These are phyloP conservation scores for Zygotorulaspora florentina DNA, from an alignment of 805 yeast species.

Conservation along the genomic window DNA sequence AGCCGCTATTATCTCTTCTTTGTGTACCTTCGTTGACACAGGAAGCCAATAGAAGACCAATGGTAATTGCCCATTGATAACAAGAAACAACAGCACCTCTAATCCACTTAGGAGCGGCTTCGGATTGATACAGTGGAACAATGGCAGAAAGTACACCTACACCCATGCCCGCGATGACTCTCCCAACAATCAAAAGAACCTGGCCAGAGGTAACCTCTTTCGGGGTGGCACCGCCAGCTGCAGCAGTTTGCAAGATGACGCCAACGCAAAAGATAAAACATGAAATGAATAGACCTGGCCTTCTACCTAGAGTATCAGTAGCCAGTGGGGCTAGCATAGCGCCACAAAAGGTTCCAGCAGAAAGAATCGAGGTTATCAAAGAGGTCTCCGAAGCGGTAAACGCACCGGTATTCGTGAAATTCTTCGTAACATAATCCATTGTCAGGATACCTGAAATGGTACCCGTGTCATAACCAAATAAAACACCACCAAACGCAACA, in stretches of 20 bases:
- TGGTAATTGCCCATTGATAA: constrained; percentile 69
- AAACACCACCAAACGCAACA: constrained; percentile 73
- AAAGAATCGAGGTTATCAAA: constrained; percentile 74
- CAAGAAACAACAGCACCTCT: constrained; percentile 75
- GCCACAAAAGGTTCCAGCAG: constrained; percentile 92
- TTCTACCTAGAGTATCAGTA: constrained; percentile 84
- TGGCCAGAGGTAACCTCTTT: constrained; percentile 69
- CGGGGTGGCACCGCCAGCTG: constrained; percentile 70
- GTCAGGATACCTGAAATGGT: constrained; percentile 83
- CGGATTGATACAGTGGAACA: constrained; percentile 75
- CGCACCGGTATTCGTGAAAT: constrained; percentile 57
- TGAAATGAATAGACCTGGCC: constrained; percentile 75
- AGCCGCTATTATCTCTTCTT: constrained; percentile 28
- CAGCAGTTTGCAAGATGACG: constrained; percentile 75
- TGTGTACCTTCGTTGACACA: constrained; percentile 38
- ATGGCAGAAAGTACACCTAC: constrained; percentile 71
- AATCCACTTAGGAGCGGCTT: constrained; percentile 71
- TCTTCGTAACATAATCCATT: constrained; percentile 76
- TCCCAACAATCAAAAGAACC: constrained; percentile 70
- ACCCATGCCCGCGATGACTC: constrained; percentile 67
- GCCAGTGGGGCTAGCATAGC: constrained; percentile 79
- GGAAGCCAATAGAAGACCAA: constrained; percentile 54
- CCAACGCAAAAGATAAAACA: constrained; percentile 81
- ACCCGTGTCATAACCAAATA: constrained; percentile 79
- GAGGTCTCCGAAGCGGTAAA: constrained; percentile 77